Conservation (phyloP, 768 basidiomycete genomes). For the Mrakia blollopis region DNA sequence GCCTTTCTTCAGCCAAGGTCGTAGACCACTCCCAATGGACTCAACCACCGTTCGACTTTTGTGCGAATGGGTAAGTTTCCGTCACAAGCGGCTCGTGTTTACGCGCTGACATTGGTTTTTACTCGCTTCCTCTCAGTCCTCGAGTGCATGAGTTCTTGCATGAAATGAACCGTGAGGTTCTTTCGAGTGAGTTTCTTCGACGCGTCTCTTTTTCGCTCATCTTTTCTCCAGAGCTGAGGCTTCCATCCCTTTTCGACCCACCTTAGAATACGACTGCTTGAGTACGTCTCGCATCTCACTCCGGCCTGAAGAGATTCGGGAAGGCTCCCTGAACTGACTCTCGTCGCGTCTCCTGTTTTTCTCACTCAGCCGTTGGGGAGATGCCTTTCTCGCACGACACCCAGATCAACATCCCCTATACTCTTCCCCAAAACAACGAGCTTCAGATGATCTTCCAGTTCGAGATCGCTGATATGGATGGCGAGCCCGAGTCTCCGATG, state of each 20-base stretch:
- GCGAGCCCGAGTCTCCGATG: slow-evolving; percentile 47
- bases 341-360: slow-evolving; percentile 6
- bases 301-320: neutral
- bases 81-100: no score
- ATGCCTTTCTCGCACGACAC: slow-evolving; percentile 43
- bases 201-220: neutral
- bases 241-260: neutral
- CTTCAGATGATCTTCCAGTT: slow-evolving; percentile 44
- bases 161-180: slow-evolving; percentile 61
- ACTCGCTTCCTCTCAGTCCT: slow-evolving; percentile 52
- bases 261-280: slow-evolving; percentile 5
- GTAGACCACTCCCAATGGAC: slow-evolving; percentile 1
- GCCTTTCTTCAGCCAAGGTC: neutral
- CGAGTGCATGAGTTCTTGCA: slow-evolving; percentile 62
- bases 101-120: no score
- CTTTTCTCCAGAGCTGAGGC: neutral
- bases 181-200: slow-evolving; percentile 52
- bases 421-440: slow-evolving; percentile 53
- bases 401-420: slow-evolving; percentile 54
- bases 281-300: neutral
- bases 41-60: slow-evolving; percentile 13
- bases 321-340: neutral
- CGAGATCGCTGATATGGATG: slow-evolving; percentile 54
- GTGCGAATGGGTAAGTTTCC: slow-evolving; percentile 10
- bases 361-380: slow-evolving; percentile 44